Base-by-base conservation (phyloP, 2,329 filamentous ascomycete genomes). In the Aspergillaceae sp. region DNA sequence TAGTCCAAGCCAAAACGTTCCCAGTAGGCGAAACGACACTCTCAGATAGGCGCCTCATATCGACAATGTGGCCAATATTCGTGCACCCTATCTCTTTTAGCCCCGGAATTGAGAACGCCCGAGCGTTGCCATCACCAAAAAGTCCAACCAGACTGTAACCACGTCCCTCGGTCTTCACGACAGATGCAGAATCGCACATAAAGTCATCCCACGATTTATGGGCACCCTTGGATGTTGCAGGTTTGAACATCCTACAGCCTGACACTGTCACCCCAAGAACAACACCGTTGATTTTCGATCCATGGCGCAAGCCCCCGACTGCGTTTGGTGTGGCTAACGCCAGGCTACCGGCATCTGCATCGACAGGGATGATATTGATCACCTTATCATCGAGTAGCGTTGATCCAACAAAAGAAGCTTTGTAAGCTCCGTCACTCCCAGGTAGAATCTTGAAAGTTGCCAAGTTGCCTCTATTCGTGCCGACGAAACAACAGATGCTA, bases 371-470 rank as follows among this genome's bases (percentile, higher is more conserved):
- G 36, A 98, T 82, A 9, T 80, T 80, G 41, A 96, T 76, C 36
- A 98, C 73, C 40, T 69, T 74, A 51, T 82, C 87, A 45, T 87
- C 81, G 29, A 90, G 70, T 1, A 76, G 67, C 4, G 79, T 75
- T 2, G 82, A 73, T 1, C 91, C 92, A 1, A 79, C 85, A 42
- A 84, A 77, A 46, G 84, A 78, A 8, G 80, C 87, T 7, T 79
- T 75, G 64, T 94, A 97, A 7, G 82, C 76, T 4, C 83, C 79
- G 44, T 77, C 79, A 7, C 71, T 59, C 9, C 83, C 77, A 0
- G 92, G 92, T 2, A 97, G 71, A 26, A 98, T 74, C 69, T 95
- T 96, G 70, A 97, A 91, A 0, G 91, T 97, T 5, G 83, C 81
- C 11, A 97, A 72, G 57, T 87, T 87, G 36, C 92, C 92, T 29